A percentile compares a stretch with the other conserved stretches of the same genome.
These are phyloP conservation scores for Posidonia oceanica DNA, from an alignment of 116 monocot species.

Conservation along the genomic window DNA sequence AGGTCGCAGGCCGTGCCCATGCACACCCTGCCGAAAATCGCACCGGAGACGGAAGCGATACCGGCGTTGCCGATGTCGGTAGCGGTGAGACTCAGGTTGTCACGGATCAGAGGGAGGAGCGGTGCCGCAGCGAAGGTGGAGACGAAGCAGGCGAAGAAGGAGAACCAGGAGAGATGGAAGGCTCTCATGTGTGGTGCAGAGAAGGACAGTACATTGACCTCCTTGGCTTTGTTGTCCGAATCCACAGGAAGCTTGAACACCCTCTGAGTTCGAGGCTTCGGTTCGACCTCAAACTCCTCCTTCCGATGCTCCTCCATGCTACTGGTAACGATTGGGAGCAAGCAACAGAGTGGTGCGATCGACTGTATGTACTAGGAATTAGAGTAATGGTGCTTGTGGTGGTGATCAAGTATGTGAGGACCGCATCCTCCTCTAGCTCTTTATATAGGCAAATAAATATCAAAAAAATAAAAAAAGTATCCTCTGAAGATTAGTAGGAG, in stretches of 20 bases:
- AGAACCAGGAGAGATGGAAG: constrained; percentile 95
- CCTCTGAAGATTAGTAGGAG: too few species aligned
- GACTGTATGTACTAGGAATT: too few species aligned
- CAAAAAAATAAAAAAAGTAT: too few species aligned
- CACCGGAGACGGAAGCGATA: constrained; percentile 69
- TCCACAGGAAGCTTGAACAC: constrained; percentile 55
- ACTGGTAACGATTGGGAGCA: too few species aligned
- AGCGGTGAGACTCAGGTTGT: constrained; percentile 69
- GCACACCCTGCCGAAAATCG: constrained; percentile 64
- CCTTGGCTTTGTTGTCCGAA: constrained; percentile 83
- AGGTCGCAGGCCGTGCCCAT: constrained; percentile 97
- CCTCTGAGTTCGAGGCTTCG: not conserved
- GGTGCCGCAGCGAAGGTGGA: constrained; percentile 90
- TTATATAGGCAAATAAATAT: too few species aligned
- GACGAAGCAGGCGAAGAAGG: constrained; percentile 91
- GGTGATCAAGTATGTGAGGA: too few species aligned
- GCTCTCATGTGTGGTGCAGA: constrained; percentile 71
- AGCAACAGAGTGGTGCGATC: too few species aligned
- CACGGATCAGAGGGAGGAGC: constrained; percentile 81
- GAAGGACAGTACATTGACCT: constrained; percentile 54
- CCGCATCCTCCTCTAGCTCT: too few species aligned
- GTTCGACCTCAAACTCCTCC: not conserved
- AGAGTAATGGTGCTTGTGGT: too few species aligned
- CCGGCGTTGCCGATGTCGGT: constrained; percentile 92
- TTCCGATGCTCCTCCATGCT: not conserved